Percentiles rank a stretch among this genome's conserved stretches.
These are phyloP conservation scores for Penicillium sp. DNA, from an alignment of 2,329 filamentous ascomycete genomes.

Conservation along the genomic window DNA sequence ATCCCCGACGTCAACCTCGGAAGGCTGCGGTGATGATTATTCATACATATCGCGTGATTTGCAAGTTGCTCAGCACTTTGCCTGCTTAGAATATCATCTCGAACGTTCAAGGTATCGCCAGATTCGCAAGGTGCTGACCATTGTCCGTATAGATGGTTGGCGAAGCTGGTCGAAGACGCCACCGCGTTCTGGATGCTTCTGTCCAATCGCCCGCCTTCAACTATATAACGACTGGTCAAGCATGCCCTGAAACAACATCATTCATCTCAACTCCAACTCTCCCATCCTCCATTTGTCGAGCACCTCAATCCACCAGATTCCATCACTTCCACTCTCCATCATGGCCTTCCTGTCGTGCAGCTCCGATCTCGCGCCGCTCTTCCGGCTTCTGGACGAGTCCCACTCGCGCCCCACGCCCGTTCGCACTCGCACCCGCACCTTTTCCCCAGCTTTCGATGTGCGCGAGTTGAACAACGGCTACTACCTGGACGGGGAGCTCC, in stretches of 20 bases:
- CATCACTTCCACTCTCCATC: constrained; percentile 20
- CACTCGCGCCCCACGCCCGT: constrained; percentile 25
- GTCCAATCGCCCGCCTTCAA: constrained; percentile 4
- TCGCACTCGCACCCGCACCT: constrained; percentile 26
- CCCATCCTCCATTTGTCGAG: neutral
- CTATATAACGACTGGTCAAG: constrained; percentile 17
- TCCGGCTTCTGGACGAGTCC: constrained; percentile 43
- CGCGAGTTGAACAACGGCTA: constrained; percentile 43
- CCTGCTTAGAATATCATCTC: too few species aligned
- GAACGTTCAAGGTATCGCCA: too few species aligned
- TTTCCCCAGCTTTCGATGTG: constrained; percentile 46
- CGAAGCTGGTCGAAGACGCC: constrained; percentile 15
- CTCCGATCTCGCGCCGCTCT: constrained; percentile 41
- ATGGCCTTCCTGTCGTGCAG: constrained; percentile 44
- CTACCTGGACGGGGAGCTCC: constrained; percentile 46
- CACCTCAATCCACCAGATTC: constrained; percentile 9
- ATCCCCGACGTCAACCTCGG: too few species aligned
- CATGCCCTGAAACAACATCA: neutral
- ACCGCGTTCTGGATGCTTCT: constrained; percentile 20
- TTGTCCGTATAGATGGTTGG: constrained; percentile 5
- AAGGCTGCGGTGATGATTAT: too few species aligned
- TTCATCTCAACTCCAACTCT: constrained; percentile 4
- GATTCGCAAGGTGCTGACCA: too few species aligned
- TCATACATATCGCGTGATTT: too few species aligned
- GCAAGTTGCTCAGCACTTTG: too few species aligned